phyloP scores from a whole-genome alignment of 495 filamentous ascomycete species.

The Xylaria intraflava region DNA sequence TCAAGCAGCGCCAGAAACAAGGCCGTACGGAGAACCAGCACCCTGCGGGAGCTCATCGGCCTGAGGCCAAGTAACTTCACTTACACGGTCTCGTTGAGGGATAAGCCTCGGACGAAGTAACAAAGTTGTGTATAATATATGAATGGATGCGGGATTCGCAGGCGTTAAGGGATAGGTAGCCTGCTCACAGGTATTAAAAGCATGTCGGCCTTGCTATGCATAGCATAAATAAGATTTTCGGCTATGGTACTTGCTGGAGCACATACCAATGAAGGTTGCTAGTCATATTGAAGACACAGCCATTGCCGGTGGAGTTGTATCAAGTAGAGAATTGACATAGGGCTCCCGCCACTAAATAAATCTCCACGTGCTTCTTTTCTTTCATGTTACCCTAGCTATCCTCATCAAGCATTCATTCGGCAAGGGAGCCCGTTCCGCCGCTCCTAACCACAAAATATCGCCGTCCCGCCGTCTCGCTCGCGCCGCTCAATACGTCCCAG shows the following conservation, averaged over 20 bases:
- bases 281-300: background rate
- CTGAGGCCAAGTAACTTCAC: background rate
- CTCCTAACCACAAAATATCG: conserved; percentile 78
- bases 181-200: background rate
- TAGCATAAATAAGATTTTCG: conserved; percentile 6
- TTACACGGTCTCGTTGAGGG: background rate
- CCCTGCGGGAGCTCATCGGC: background rate
- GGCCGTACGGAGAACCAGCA: conserved; percentile 6
- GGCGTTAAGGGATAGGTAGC: background rate
- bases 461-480: conserved; percentile 55
- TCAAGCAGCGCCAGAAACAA: conserved; percentile 1
- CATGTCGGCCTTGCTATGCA: background rate
- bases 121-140: conserved; percentile 10
- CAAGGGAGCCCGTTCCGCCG: conserved; percentile 20
- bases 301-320: background rate
- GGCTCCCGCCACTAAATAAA: background rate
- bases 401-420: background rate
- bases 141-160: background rate
- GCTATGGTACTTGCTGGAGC: conserved; percentile 7
- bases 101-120: background rate
- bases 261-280: background rate
- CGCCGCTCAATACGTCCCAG: conserved; percentile 64
- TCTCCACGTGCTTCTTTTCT: background rate
- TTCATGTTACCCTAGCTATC: background rate
- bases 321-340: background rate